Conservation (phyloP, 371 early-diverging fungal species). For the Mucor sp. region DNA sequence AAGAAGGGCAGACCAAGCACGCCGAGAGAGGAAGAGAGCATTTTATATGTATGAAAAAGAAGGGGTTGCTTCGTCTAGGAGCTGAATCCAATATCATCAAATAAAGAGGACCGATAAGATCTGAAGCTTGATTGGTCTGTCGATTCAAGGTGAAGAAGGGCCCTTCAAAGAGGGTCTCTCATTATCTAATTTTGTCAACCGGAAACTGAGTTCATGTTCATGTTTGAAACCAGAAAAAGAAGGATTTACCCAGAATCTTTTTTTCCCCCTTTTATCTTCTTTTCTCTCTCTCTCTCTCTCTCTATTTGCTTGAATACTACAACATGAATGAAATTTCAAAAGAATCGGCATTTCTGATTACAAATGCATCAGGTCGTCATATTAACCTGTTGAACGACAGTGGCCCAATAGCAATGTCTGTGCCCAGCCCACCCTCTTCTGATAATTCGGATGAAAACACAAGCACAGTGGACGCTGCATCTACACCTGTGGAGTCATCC, state of each 20-base stretch:
- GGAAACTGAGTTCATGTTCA: not conserved
- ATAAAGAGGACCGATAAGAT: not conserved
- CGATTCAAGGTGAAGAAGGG: not conserved
- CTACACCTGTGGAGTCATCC: not conserved
- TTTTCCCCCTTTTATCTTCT: slow-evolving; percentile 1
- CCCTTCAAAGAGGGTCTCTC: slow-evolving; percentile 1
- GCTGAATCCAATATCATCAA: not conserved
- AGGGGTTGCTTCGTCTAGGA: not conserved
- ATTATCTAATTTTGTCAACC: slow-evolving; percentile 1
- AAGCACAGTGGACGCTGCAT: not conserved
- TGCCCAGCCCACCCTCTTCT: slow-evolving; percentile 9
- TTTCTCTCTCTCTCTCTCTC: not conserved
- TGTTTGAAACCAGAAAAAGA: slow-evolving; percentile 3
- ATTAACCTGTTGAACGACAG: slow-evolving; percentile 28
- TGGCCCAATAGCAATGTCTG: not conserved
- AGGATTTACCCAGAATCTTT: not conserved
- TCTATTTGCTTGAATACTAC: slow-evolving; percentile 2
- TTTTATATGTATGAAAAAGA: not conserved
- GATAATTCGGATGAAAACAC: slow-evolving; percentile 14
- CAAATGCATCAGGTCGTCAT: slow-evolving; percentile 30
- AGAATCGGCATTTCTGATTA: slow-evolving; percentile 18
- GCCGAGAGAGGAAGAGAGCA: not conserved
- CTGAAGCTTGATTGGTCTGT: not conserved
- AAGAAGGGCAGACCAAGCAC: not conserved
- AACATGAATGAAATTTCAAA: slow-evolving; percentile 1